phyloP scores from a whole-genome alignment of 169 alveolate genomes.

The Babesia ovis region DNA sequence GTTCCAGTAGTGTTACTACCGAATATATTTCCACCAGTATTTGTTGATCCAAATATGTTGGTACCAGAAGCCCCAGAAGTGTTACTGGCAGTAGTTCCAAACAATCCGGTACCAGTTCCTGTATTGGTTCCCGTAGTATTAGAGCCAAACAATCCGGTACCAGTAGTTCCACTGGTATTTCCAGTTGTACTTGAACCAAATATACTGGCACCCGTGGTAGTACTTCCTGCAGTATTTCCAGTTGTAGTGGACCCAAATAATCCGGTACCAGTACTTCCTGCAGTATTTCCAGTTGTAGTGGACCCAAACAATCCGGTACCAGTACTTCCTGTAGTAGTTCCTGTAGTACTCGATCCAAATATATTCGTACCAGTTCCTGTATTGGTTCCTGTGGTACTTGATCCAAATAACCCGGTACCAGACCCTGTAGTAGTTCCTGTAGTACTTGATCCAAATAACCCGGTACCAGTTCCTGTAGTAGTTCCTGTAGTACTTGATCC shows the following conservation, averaged over 20 bases:
- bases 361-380: background rate
- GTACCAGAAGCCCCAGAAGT: slow-evolving; percentile 1
- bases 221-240: background rate
- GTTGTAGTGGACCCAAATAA: background rate
- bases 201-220: background rate
- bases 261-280: slow-evolving; percentile 1
- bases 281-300: background rate
- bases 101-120: slow-evolving; percentile 13
- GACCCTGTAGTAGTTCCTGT: background rate
- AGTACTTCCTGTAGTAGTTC: slow-evolving; percentile 2
- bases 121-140: slow-evolving; percentile 9
- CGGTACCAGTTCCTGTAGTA: slow-evolving; percentile 1
- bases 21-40: background rate
- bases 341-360: background rate
- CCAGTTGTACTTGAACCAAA: slow-evolving; percentile 14
- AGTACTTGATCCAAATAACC: background rate
- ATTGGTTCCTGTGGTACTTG: background rate
- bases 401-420: slow-evolving; percentile 5
- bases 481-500: slow-evolving; percentile 14
- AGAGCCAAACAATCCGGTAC: slow-evolving; percentile 38
- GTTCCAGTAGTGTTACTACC: slow-evolving; percentile 10
- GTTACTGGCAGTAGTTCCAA: slow-evolving; percentile 15
- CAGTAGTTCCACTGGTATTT: background rate
- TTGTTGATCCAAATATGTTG: slow-evolving; percentile 6
- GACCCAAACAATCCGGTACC: slow-evolving; percentile 8